These are phyloP conservation scores for Teunomyces pallodes DNA, from an alignment of 805 yeast species.

Conservation along the genomic window DNA sequence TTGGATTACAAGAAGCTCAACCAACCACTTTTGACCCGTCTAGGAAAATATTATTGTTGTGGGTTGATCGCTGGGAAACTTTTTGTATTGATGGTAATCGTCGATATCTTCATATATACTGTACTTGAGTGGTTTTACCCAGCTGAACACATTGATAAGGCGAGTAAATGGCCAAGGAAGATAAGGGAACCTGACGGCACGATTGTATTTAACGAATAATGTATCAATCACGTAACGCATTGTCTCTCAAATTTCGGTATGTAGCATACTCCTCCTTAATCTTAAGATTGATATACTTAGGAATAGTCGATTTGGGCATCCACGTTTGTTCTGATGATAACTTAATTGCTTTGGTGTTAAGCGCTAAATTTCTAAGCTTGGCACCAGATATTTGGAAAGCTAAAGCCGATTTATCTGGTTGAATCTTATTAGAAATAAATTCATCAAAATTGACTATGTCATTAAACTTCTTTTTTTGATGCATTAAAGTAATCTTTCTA, in stretches of 20 bases:
- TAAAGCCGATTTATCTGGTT: neutral
- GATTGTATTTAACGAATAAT: neutral
- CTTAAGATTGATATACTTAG: slow-evolving; percentile 18
- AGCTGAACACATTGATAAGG: slow-evolving; percentile 63
- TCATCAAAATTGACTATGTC: neutral
- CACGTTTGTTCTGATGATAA: slow-evolving; percentile 9
- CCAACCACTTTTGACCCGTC: slow-evolving; percentile 55
- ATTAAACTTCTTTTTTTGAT: neutral
- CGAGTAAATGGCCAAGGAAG: slow-evolving; percentile 71
- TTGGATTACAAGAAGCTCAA: slow-evolving; percentile 39
- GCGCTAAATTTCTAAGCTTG: slow-evolving; percentile 10
- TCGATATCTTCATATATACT: slow-evolving; percentile 65
- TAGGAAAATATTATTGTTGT: slow-evolving; percentile 64
- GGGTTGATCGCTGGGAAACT: slow-evolving; percentile 86
- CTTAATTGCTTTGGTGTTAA: slow-evolving; percentile 10
- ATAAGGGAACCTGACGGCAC: neutral
- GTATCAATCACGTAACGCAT: neutral
- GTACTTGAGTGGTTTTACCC: slow-evolving; percentile 75
- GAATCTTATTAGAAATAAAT: neutral
- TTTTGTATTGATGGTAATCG: slow-evolving; percentile 74
- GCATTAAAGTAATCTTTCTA: slow-evolving; percentile 26
- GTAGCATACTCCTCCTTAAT: slow-evolving; percentile 14
- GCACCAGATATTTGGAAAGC: neutral
- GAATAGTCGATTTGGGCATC: slow-evolving; percentile 12
- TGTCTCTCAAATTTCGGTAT: neutral